These are phyloP conservation scores for Suillus ampliporus DNA, from an alignment of 768 basidiomycete genomes.

Conservation along the genomic window DNA sequence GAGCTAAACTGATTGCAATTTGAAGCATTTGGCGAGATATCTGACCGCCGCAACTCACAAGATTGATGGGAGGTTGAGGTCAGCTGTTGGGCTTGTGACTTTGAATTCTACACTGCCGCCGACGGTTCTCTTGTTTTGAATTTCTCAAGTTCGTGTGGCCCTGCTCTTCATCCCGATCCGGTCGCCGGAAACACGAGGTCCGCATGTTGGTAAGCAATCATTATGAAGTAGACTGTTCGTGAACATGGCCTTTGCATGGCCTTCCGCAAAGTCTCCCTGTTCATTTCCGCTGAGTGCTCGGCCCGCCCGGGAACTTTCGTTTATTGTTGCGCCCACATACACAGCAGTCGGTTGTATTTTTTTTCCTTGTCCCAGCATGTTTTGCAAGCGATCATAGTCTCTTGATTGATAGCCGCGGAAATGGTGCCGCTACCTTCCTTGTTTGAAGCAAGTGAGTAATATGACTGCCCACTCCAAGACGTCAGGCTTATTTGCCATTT, in stretches of 20 bases:
- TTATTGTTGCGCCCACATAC: background rate
- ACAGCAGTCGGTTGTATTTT: conserved; percentile 1
- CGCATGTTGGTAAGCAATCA: background rate
- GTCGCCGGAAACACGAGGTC: background rate
- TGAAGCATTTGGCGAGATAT: background rate
- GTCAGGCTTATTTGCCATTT: background rate
- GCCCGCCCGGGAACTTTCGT: background rate
- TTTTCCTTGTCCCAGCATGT: background rate
- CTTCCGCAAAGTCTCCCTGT: background rate
- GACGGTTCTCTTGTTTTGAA: background rate
- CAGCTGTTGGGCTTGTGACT: background rate
- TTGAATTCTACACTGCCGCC: background rate
- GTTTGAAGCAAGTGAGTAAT: background rate
- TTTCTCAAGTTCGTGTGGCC: conserved; percentile 7
- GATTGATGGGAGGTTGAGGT: background rate
- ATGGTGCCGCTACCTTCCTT: background rate
- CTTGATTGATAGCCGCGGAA: background rate
- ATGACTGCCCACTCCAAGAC: background rate
- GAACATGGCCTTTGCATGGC: background rate
- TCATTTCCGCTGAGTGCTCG: conserved; percentile 5
- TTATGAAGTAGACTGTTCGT: background rate
- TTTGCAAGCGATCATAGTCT: background rate
- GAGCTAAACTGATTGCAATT: background rate
- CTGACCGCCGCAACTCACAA: background rate
- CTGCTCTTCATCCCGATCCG: background rate